Percentiles rank a stretch among this genome's conserved stretches.
phyloP scores from a whole-genome alignment of 2,329 filamentous ascomycete species.

The Penicillium sp. region DNA sequence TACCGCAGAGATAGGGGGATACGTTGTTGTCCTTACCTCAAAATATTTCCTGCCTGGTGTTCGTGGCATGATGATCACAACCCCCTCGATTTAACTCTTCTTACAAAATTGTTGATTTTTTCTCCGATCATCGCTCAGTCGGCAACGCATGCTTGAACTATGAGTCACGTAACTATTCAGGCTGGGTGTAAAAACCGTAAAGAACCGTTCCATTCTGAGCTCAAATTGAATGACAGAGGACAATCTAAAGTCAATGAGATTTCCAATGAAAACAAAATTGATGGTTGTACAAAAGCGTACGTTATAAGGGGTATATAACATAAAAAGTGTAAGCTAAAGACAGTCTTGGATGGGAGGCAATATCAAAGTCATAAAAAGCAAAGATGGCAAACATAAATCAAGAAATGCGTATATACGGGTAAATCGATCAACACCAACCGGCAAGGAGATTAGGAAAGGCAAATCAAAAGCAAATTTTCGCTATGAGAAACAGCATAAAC shows the following conservation, averaged over 20 bases:
- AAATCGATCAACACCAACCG: not conserved
- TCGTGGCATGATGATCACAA: not conserved
- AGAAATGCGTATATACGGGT: not conserved
- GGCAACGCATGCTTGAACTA: not conserved
- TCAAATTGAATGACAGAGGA: not conserved
- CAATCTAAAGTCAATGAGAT: not conserved
- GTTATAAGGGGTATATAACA: not conserved
- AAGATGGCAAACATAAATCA: not conserved
- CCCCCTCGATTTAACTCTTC: not conserved
- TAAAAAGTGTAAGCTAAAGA: not conserved
- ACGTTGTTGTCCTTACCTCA: not conserved
- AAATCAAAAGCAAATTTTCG: not conserved
- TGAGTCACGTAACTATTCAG: not conserved
- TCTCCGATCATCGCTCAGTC: not conserved
- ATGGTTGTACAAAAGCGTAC: not conserved
- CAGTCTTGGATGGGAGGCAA: not conserved
- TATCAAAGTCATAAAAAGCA: not conserved
- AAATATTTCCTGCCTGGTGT: not conserved
- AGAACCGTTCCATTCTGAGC: no score
- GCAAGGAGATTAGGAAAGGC: not conserved
- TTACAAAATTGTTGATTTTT: not conserved
- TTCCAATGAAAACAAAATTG: not conserved
- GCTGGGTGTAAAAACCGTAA: no score
- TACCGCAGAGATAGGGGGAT: not conserved
- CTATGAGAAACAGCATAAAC: not conserved